Evolutionary conservation across 2,329 filamentous ascomycete genomes (phyloP).

Genomic region (Colletotrichum siamense): DNA sequence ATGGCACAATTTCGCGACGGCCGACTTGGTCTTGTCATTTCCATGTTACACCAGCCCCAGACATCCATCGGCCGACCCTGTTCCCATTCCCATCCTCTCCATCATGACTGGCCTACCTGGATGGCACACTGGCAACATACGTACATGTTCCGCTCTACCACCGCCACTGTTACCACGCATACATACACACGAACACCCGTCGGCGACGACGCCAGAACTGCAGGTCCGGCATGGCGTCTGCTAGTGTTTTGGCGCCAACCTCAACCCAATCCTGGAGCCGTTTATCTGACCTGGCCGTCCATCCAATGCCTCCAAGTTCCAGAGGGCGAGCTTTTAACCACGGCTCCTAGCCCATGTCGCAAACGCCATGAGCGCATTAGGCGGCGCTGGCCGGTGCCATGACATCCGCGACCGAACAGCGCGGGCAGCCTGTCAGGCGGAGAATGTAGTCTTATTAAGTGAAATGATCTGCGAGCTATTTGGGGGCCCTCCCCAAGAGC

Average conservation of each 20-base stretch:
- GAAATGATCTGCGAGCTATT: conserved; percentile 11
- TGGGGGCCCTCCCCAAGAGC: not conserved
- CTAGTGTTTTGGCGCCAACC: conserved; percentile 10
- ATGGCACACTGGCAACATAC: not conserved
- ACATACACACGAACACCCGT: not conserved
- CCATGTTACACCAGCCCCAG: conserved; percentile 5
- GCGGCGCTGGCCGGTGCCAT: not conserved
- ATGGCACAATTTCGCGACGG: conserved; percentile 1
- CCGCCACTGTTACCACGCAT: not conserved
- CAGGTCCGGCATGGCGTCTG: conserved; percentile 19
- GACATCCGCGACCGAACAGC: conserved; percentile 11
- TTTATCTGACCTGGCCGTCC: not conserved
- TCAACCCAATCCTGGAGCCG: not conserved
- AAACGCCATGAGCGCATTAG: conserved; percentile 4
- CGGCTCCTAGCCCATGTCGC: not conserved
- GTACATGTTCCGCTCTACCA: not conserved
- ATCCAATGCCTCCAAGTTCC: not conserved
- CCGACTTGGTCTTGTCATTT: not conserved
- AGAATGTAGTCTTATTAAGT: conserved; percentile 21
- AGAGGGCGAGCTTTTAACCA: not conserved
- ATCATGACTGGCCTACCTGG: conserved; percentile 3
- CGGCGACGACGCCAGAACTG: conserved; percentile 8
- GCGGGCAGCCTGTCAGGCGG: conserved; percentile 11
- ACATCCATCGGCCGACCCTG: not conserved
- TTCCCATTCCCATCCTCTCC: not conserved